phyloP scores from a whole-genome alignment of 2,329 filamentous ascomycete genomes.

The Rhynchosporium agropyri region DNA sequence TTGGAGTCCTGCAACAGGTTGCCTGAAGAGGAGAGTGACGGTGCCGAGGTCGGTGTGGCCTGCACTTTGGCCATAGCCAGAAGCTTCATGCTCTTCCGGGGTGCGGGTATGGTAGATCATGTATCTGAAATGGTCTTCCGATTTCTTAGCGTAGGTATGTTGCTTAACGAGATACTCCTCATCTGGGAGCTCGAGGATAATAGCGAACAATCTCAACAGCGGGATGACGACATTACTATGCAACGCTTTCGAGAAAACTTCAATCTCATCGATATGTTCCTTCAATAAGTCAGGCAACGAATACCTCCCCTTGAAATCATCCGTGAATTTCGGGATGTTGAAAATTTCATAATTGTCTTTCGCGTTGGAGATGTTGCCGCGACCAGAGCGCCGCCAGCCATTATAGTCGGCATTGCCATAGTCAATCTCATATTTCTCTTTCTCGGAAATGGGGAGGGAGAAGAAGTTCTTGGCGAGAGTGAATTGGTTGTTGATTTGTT shows the following conservation, averaged over 20 bases:
- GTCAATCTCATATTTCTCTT: conserved; percentile 57
- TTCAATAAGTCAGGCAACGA: conserved; percentile 51
- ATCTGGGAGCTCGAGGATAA: conserved; percentile 61
- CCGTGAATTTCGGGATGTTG: conserved; percentile 62
- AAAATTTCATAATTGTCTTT: conserved; percentile 61
- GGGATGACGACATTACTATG: conserved; percentile 59
- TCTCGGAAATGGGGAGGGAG: conserved; percentile 58
- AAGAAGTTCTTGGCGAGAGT: conserved; percentile 63
- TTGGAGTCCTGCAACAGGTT: conserved; percentile 60
- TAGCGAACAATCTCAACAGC: conserved; percentile 61
- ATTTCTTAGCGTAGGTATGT: conserved; percentile 60
- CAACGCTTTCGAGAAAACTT: conserved; percentile 50
- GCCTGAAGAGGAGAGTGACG: conserved; percentile 59
- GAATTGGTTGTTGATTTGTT: conserved; percentile 62
- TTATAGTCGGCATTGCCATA: conserved; percentile 58
- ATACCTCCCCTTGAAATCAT: conserved; percentile 46
- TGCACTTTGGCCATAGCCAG: conserved; percentile 48
- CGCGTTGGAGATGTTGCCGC: conserved; percentile 11
- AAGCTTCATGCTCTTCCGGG: conserved; percentile 50
- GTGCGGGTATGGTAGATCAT: conserved; percentile 59
- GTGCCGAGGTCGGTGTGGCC: conserved; percentile 61
- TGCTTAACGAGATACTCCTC: conserved; percentile 58
- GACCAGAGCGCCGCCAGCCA: conserved; percentile 55
- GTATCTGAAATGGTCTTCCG: conserved; percentile 64
- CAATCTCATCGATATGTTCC: conserved; percentile 56